phyloP scores from a whole-genome alignment of 129 eudicot species.

The Silybum marianum region DNA sequence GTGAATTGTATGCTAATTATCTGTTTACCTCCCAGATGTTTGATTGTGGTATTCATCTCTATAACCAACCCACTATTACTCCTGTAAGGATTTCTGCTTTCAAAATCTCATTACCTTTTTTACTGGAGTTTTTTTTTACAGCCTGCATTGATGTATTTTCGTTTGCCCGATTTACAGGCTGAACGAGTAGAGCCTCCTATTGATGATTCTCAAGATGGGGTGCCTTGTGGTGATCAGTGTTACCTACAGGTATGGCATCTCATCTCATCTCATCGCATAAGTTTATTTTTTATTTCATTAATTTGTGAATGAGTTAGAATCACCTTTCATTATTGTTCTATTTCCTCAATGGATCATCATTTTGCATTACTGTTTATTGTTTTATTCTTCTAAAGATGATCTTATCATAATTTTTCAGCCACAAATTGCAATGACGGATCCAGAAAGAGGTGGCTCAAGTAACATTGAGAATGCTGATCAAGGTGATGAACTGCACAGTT shows the following conservation, averaged over 20 bases:
- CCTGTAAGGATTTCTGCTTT: slow-evolving; percentile 50
- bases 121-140: not conserved
- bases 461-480: slow-evolving; percentile 14
- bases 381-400: not conserved
- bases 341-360: not conserved
- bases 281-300: not conserved
- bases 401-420: slow-evolving; percentile 26
- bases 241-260: slow-evolving; percentile 51
- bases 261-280: not conserved
- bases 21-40: slow-evolving; percentile 46
- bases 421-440: slow-evolving; percentile 19
- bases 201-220: slow-evolving; percentile 53
- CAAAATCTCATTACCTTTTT: not conserved
- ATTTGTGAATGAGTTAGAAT: not conserved
- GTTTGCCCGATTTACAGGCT: slow-evolving; percentile 46
- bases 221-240: slow-evolving; percentile 73
- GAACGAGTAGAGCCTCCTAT: slow-evolving; percentile 41
- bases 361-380: not conserved
- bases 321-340: not conserved
- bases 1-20: slow-evolving; percentile 5
- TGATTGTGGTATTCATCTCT: slow-evolving; percentile 72
- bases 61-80: slow-evolving; percentile 51
- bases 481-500: slow-evolving; percentile 19
- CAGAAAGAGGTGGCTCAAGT: slow-evolving; percentile 23
- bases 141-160: not conserved